Evolutionary conservation across 495 filamentous ascomycete species (phyloP), one percentile per base, ranked within the genome.

Genomic region (Xylaria nigripes): DNA sequence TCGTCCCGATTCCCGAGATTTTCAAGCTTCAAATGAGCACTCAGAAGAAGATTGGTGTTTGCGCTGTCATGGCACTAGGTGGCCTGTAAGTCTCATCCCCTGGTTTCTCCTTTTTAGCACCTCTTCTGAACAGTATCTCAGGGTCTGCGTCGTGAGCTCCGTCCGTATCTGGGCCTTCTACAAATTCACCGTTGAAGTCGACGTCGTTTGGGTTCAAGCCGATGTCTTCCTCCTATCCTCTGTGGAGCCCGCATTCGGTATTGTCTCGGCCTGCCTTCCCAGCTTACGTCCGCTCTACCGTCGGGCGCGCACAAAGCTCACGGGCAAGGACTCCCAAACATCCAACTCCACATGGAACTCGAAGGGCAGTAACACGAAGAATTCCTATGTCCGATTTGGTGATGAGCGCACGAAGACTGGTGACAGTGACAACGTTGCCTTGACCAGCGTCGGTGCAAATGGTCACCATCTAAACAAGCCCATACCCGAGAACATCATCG

Each of bases 161-260:
- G 59, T 75, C 8, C 71, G 73, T 25, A 72, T 75, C 36, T 61
- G 62, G 41, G 63, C 68, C 46, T 67, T 70, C 32, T 60, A 63
- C 55, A 51, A 60, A 45, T 68, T 69, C 48, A 68, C 65, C 45
- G 54, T 62, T 6, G 57, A 67, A 2, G 22, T 54, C 5, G 72
- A 74, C 52, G 48, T 72, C 19, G 71, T 68, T 23, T 74, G 69
- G 70, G 48, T 62, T 23, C 69, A 70, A 62, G 67, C 64, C 40
- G 61, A 68, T 1, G 65, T 72, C 8, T 74, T 75, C 55, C 65
- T 74, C 32, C 71, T 72, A 66, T 72, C 72, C 3, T 69, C 67
- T 41, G 63, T 70, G 50, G 72, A 74, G 60, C 71, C 72, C 18
- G 64, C 63, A 6, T 58, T 74, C 23, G 72, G 68, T 25, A 70